phyloP scores from a whole-genome alignment of 371 early-diverging fungal species.

The Fennellomyces sp. region DNA sequence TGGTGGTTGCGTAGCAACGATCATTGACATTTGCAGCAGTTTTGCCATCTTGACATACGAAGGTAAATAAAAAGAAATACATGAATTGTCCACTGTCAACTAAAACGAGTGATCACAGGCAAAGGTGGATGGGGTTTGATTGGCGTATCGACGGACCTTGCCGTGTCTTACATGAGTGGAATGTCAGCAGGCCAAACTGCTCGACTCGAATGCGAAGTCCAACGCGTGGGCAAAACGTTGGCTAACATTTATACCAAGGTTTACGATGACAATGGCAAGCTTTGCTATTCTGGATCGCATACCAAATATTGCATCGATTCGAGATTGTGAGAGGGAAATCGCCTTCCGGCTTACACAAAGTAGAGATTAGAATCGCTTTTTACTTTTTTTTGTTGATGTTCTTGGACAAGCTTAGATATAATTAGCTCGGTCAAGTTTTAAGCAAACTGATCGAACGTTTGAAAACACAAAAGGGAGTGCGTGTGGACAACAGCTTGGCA shows the following conservation, averaged over 20 bases:
- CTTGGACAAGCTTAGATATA: too few relatives aligned
- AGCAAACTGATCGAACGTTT: too few relatives aligned
- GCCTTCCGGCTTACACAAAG: neutral
- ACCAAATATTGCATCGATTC: conserved; percentile 41
- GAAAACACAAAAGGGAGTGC: too few relatives aligned
- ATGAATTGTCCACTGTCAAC: neutral
- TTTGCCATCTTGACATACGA: conserved; percentile 27
- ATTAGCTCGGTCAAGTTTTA: too few relatives aligned
- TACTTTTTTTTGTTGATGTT: neutral
- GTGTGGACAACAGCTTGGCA: neutral
- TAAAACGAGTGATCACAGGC: conserved; percentile 10
- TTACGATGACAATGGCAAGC: conserved; percentile 25
- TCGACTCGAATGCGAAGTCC: conserved; percentile 40
- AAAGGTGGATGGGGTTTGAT: conserved; percentile 26
- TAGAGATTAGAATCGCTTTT: neutral
- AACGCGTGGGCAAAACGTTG: conserved; percentile 35
- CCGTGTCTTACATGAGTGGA: conserved; percentile 33
- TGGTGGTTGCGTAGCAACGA: conserved; percentile 49
- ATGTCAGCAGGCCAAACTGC: conserved; percentile 27
- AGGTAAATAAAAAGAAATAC: conserved; percentile 11
- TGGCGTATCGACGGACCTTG: conserved; percentile 45
- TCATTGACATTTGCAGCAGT: conserved; percentile 51
- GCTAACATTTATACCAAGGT: conserved; percentile 41
- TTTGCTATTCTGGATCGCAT: conserved; percentile 45
- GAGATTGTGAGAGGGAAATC: conserved; percentile 19